Base-by-base conservation (phyloP, 345 rosid species). In the Clausena lansium region DNA sequence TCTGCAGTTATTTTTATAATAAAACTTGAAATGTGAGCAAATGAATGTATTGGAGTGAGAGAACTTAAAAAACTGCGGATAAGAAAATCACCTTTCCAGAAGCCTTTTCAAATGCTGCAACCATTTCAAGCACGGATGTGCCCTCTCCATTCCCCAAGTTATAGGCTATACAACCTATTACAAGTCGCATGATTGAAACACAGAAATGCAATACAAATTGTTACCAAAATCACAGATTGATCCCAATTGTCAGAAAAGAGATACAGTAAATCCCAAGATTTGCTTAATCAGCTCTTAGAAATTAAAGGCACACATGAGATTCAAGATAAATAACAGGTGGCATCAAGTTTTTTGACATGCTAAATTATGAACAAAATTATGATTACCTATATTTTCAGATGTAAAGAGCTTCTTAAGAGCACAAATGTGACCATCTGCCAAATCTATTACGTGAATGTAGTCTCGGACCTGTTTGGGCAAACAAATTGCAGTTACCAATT, bases 381-480 rank as follows among this genome's bases (percentile, higher is more conserved):
- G 3, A 33, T 84, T 67, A 95, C 99, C 99, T 85, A 85, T 92
- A 77, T 84, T 76, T 61, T 91, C 77, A 30, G 90, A 59, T 35
- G 87, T 69, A 73, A 90, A 87, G 20, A 94, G 86, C 88, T 91
- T 96, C 84, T 75, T 83, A 61, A 96, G 85, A 50, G 98, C 98
- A 71, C 94, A 95, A 4, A 92, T 89, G 82, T 93, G 98, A 13
- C 99, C 98, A 86, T 92, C 98, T 75, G 98, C 99, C 60, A 96
- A 85, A 86, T 94, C 98, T 97, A 96, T 91, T 32, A 96, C 99
- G 84, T 94, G 98, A 67, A 93, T 89, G 82, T 96, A 96, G 77
- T 96, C 99, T 83, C 97, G 86, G 20, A 96, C 79, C 99, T 93
- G 90, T 81, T 62, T 55, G 79, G 19, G 57, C 35, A 65, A 66